These are phyloP conservation scores for Setaria viridis DNA, from an alignment of 202 grass and related monocot genomes.

Conservation along the genomic window DNA sequence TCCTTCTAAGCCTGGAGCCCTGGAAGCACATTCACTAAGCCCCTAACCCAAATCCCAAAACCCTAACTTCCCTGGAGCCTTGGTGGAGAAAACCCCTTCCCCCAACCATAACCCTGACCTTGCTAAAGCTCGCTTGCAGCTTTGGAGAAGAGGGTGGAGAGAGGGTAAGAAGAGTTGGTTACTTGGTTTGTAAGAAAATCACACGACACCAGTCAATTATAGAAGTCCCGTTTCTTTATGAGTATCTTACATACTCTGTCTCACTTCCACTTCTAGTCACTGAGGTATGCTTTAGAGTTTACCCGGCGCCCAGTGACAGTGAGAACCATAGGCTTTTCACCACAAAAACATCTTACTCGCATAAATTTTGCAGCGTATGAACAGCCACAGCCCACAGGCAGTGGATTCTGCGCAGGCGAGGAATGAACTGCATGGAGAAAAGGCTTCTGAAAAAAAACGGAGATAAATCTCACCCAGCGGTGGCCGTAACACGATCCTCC, in stretches of 20 bases:
- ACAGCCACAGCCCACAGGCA: neutral
- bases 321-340: neutral
- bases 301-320: neutral
- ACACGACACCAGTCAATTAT: neutral
- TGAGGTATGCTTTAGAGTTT: neutral
- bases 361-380: neutral
- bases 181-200: neutral
- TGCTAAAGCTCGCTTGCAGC: neutral
- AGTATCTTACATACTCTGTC: neutral
- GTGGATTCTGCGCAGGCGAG: conserved; percentile 9
- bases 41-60: neutral
- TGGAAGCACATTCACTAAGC: neutral
- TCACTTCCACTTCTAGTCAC: neutral
- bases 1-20: neutral
- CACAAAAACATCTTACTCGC: neutral
- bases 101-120: neutral
- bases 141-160: neutral
- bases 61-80: neutral
- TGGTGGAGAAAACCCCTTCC: neutral
- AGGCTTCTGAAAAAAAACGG: neutral
- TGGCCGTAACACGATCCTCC: conserved; percentile 81
- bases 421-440: neutral
- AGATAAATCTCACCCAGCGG: conserved; percentile 76
- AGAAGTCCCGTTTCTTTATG: neutral
- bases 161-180: neutral